These are phyloP conservation scores for Cladophialophora yegresii DNA, from an alignment of 2,329 filamentous ascomycete species.

Conservation along the genomic window DNA sequence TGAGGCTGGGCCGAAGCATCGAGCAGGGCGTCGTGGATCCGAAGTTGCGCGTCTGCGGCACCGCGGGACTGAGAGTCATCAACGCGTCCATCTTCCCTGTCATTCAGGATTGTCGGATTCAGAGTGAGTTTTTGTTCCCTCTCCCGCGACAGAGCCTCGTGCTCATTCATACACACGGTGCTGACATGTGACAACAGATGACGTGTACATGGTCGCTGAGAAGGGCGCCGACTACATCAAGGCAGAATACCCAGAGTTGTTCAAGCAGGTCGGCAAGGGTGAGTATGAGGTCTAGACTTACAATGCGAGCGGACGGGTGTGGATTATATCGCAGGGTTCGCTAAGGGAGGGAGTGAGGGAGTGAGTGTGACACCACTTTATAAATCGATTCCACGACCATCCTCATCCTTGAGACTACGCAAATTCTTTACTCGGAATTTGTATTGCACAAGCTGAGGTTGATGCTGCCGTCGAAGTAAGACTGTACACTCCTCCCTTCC, in stretches of 20 bases:
- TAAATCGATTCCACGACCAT: too few species aligned
- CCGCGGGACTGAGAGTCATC: constrained; percentile 39
- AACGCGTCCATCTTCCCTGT: constrained; percentile 43
- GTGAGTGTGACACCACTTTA: too few species aligned
- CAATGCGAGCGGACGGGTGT: background rate
- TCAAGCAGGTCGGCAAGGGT: background rate
- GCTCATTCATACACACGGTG: too few species aligned
- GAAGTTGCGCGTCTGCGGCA: constrained; percentile 40
- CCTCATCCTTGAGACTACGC: background rate
- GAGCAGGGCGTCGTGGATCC: constrained; percentile 46
- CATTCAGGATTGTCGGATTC: constrained; percentile 43
- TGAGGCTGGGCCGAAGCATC: constrained; percentile 56
- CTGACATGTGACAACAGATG: constrained; percentile 24
- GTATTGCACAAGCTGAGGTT: background rate
- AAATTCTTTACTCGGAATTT: background rate
- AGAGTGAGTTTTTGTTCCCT: constrained; percentile 21
- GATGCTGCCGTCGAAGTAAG: background rate
- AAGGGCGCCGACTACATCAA: constrained; percentile 39
- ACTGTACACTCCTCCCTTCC: background rate
- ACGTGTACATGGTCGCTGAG: constrained; percentile 44
- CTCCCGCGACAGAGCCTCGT: too few species aligned
- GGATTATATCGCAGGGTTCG: background rate
- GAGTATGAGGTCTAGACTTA: background rate
- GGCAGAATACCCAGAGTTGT: constrained; percentile 8
- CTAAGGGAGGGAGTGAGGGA: background rate